These are phyloP conservation scores for Didymella segeticola DNA, from an alignment of 2,329 filamentous ascomycete species.

Conservation along the genomic window DNA sequence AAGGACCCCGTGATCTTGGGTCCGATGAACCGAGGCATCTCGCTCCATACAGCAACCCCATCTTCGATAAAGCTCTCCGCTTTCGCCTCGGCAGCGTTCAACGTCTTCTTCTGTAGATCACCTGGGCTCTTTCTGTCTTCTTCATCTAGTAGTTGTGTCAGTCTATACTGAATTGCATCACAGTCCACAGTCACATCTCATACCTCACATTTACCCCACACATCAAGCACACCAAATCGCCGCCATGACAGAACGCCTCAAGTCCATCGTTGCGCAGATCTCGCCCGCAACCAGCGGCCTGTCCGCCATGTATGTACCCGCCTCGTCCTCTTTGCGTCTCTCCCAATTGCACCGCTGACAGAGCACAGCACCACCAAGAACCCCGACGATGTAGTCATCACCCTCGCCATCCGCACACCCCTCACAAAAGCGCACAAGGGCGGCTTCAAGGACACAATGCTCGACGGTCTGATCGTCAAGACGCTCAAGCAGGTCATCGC, in stretches of 20 bases:
- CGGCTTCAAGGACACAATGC: conserved; percentile 89
- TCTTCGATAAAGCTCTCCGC: conserved; percentile 53
- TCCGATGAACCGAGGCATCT: conserved; percentile 40
- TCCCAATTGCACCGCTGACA: conserved; percentile 19
- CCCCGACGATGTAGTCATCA: conserved; percentile 96
- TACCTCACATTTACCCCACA: too few relatives aligned
- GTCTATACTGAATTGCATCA: too few relatives aligned
- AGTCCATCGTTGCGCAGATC: conserved; percentile 86
- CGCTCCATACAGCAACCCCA: conserved; percentile 55
- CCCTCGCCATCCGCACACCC: conserved; percentile 86
- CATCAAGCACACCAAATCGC: background rate
- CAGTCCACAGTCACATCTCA: too few relatives aligned
- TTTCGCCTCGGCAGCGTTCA: conserved; percentile 18
- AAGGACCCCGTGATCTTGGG: conserved; percentile 21
- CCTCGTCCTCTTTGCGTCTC: background rate
- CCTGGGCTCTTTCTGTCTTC: background rate
- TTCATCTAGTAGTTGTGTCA: too few relatives aligned
- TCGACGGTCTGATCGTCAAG: conserved; percentile 86
- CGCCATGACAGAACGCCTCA: conserved; percentile 74
- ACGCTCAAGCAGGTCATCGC: conserved; percentile 72
- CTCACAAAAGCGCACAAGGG: conserved; percentile 89
- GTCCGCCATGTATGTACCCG: conserved; percentile 72
- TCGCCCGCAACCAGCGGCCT: conserved; percentile 74
- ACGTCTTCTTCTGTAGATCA: conserved; percentile 2
- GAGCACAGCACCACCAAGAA: conserved; percentile 82